phyloP scores from a whole-genome alignment of 208 protist genomes.

The Acanthamoeba healyi region DNA sequence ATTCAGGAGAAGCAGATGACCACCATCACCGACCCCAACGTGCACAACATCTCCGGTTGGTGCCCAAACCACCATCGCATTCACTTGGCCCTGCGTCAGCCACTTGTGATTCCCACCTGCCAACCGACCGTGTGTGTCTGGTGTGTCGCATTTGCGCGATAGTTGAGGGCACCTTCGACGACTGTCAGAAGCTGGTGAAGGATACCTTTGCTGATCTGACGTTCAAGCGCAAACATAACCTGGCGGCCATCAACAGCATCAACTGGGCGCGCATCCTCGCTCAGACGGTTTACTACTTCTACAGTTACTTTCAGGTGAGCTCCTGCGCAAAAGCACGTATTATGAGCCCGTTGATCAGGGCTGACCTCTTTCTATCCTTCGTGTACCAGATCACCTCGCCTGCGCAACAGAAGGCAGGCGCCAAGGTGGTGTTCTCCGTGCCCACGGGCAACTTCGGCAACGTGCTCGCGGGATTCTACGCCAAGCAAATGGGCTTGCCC shows the following conservation, averaged over 20 bases:
- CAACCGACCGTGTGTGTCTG: too few relatives aligned
- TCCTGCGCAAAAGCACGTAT: not conserved
- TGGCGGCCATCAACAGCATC: constrained; percentile 98
- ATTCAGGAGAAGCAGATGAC: constrained; percentile 89
- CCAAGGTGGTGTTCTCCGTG: constrained; percentile 83
- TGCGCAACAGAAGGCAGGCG: not conserved
- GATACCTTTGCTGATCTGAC: constrained; percentile 92
- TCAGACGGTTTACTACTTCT: constrained; percentile 98
- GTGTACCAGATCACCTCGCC: constrained; percentile 41
- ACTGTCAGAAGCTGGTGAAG: constrained; percentile 95
- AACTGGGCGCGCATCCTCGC: constrained; percentile 98
- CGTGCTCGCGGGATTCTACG: constrained; percentile 96
- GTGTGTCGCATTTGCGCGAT: too few relatives aligned
- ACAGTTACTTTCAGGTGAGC: constrained; percentile 94
- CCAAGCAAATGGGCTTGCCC: constrained; percentile 93
- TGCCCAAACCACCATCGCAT: too few relatives aligned
- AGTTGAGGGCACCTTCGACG: constrained; percentile 89
- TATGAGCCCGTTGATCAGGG: not conserved
- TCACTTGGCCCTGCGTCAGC: too few relatives aligned
- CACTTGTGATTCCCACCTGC: too few relatives aligned
- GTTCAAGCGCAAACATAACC: constrained; percentile 90
- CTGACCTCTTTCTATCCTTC: not conserved
- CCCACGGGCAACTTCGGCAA: constrained; percentile 98
- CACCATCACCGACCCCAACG: constrained; percentile 88
- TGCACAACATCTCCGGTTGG: constrained; percentile 87